Conservation (phyloP, 371 early-diverging fungal species). For the Mucor racemosus region DNA sequence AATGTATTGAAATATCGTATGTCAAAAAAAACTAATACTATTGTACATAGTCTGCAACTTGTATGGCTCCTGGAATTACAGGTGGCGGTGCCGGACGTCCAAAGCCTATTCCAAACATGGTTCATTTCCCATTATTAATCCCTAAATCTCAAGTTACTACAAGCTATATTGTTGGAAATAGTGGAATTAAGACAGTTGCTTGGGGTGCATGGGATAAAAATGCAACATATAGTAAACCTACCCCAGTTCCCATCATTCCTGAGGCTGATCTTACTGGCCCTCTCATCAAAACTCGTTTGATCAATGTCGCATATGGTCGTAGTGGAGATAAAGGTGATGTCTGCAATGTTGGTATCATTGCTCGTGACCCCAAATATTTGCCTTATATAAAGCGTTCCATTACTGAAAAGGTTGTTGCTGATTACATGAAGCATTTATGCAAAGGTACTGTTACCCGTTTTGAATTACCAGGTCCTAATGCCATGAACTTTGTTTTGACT, state of each 20-base stretch:
- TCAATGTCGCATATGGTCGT: slow-evolving; percentile 70
- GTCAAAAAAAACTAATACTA: background rate
- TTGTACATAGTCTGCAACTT: slow-evolving; percentile 62
- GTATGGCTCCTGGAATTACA: slow-evolving; percentile 79
- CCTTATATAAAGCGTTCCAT: slow-evolving; percentile 54
- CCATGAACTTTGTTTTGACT: slow-evolving; percentile 78
- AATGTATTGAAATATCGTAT: too few species aligned
- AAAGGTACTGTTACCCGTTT: slow-evolving; percentile 68
- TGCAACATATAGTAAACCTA: slow-evolving; percentile 23
- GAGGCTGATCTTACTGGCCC: slow-evolving; percentile 29
- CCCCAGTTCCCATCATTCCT: slow-evolving; percentile 33
- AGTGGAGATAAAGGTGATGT: slow-evolving; percentile 83
- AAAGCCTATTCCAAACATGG: slow-evolving; percentile 66
- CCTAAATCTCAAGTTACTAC: slow-evolving; percentile 59
- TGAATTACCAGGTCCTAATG: slow-evolving; percentile 66
- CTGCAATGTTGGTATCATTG: slow-evolving; percentile 74
- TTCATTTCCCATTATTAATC: slow-evolving; percentile 69
- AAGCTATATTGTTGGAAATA: slow-evolving; percentile 47
- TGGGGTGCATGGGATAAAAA: slow-evolving; percentile 46
- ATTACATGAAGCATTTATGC: slow-evolving; percentile 69
- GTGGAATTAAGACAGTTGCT: slow-evolving; percentile 18
- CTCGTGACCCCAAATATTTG: slow-evolving; percentile 63
- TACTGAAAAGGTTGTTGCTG: slow-evolving; percentile 52
- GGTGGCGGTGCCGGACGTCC: slow-evolving; percentile 70
- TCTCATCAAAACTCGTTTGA: slow-evolving; percentile 56